Evolutionary conservation across 2,329 filamentous ascomycete species (phyloP).

Genomic region (Hypoxylon sp.): DNA sequence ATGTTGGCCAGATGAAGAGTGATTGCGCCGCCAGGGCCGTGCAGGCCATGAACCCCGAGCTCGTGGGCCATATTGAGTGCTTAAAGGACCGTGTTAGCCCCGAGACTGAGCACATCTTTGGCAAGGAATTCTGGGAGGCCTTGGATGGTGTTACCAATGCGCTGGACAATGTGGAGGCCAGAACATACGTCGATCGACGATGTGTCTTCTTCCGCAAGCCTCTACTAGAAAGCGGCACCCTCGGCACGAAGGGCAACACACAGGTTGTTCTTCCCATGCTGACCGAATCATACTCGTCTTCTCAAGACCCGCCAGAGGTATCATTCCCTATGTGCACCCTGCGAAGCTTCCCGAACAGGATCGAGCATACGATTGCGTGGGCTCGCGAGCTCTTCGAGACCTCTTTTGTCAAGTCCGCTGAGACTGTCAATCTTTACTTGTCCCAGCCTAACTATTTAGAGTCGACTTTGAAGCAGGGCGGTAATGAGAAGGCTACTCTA

Average conservation of each 20-base stretch:
- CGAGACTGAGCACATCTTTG: conserved; percentile 93
- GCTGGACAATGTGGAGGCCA: conserved; percentile 94
- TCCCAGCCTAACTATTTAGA: conserved; percentile 91
- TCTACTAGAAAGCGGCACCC: conserved; percentile 92
- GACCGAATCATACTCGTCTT: conserved; percentile 97
- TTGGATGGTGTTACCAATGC: conserved; percentile 96
- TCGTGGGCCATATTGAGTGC: conserved; percentile 84
- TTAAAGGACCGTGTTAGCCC: conserved; percentile 89
- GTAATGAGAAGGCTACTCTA: conserved; percentile 92
- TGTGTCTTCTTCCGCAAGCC: conserved; percentile 99
- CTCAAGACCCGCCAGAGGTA: conserved; percentile 96
- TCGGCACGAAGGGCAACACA: conserved; percentile 99
- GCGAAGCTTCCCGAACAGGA: conserved; percentile 95
- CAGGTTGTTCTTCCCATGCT: conserved; percentile 91
- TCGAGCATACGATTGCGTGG: conserved; percentile 99
- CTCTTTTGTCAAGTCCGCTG: conserved; percentile 90
- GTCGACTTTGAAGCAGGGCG: conserved; percentile 86
- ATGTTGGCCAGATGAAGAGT: conserved; percentile 97
- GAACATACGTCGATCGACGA: conserved; percentile 93
- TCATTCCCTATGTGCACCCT: conserved; percentile 99
- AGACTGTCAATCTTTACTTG: conserved; percentile 93
- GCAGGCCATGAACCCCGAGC: conserved; percentile 92
- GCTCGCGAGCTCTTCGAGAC: conserved; percentile 94
- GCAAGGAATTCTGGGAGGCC: conserved; percentile 88
- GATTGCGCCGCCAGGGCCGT: conserved; percentile 92